These are phyloP conservation scores for Phaseolus lunatus DNA, from an alignment of 306 rosid genomes.

Conservation along the genomic window DNA sequence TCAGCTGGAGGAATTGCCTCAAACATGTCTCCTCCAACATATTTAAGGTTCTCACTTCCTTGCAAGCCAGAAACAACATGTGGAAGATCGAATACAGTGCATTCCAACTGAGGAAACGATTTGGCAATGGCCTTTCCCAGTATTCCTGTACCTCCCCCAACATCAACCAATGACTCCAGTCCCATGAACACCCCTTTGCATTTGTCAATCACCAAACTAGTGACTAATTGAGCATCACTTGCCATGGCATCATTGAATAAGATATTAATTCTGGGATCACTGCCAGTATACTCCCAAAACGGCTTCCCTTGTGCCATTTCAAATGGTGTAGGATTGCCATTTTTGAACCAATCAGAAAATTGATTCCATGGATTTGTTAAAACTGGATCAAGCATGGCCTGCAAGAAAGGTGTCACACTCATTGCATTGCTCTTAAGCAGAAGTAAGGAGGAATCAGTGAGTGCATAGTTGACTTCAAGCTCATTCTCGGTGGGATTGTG, in stretches of 20 bases:
- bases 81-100: constrained; percentile 27
- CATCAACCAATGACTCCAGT: constrained; percentile 42
- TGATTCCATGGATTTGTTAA: neutral
- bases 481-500: neutral
- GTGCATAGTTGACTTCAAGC: neutral
- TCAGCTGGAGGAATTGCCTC: constrained; percentile 21
- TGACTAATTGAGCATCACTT: constrained; percentile 15
- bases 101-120: constrained; percentile 21
- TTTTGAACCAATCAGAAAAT: constrained; percentile 27
- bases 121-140: constrained; percentile 29
- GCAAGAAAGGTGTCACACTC: constrained; percentile 5
- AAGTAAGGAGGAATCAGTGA: constrained; percentile 24
- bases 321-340: neutral
- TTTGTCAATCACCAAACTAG: constrained; percentile 14
- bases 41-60: constrained; percentile 7
- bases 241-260: constrained; percentile 42
- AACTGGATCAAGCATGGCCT: neutral
- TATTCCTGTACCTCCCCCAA: constrained; percentile 46
- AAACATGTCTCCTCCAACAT: constrained; percentile 27
- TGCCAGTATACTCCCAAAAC: constrained; percentile 8
- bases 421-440: neutral
- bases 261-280: neutral
- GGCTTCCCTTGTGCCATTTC: neutral
- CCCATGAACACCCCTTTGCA: constrained; percentile 1
- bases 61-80: constrained; percentile 25